Conservation (phyloP, 139 green algal genomes). For the Raphidocelis subcapitata region DNA sequence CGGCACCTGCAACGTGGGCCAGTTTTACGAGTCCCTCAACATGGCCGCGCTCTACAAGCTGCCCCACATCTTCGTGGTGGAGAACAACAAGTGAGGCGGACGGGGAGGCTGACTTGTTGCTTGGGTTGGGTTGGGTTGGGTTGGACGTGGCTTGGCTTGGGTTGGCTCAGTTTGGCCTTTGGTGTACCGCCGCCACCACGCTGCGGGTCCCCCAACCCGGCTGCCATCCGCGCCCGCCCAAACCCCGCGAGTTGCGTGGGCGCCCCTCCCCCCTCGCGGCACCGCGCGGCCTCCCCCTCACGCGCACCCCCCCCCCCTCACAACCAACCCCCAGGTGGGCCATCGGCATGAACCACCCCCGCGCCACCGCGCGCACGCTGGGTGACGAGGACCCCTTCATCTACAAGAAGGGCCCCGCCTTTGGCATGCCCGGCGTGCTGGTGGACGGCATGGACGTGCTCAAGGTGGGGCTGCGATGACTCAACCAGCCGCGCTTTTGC, state of each 20-base stretch:
- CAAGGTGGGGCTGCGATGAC: slow-evolving; percentile 74
- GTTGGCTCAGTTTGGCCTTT: background rate
- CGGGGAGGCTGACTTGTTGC: too few relatives aligned
- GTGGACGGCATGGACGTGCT: slow-evolving; percentile 99
- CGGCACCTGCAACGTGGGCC: slow-evolving; percentile 96
- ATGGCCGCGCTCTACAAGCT: slow-evolving; percentile 98
- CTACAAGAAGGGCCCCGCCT: slow-evolving; percentile 96
- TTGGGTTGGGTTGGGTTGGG: too few relatives aligned
- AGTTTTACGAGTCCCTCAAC: slow-evolving; percentile 97
- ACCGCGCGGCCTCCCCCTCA: too few relatives aligned
- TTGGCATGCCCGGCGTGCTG: slow-evolving; percentile 96
- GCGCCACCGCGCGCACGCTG: slow-evolving; percentile 70
- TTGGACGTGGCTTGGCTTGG: too few relatives aligned
- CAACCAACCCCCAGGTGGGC: slow-evolving; percentile 65
- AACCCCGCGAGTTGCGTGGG: too few relatives aligned
- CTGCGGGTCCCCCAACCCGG: too few relatives aligned
- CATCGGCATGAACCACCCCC: slow-evolving; percentile 95
- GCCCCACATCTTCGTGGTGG: slow-evolving; percentile 97
- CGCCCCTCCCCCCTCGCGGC: too few relatives aligned
- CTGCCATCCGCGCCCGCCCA: too few relatives aligned
- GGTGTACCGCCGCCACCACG: background rate
- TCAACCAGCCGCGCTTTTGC: background rate
- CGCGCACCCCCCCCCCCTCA: too few relatives aligned
- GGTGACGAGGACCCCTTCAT: slow-evolving; percentile 88
- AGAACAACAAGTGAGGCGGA: slow-evolving; percentile 98